These are phyloP conservation scores for Penicillium sp. DNA, from an alignment of 2,329 filamentous ascomycete species.

Conservation along the genomic window DNA sequence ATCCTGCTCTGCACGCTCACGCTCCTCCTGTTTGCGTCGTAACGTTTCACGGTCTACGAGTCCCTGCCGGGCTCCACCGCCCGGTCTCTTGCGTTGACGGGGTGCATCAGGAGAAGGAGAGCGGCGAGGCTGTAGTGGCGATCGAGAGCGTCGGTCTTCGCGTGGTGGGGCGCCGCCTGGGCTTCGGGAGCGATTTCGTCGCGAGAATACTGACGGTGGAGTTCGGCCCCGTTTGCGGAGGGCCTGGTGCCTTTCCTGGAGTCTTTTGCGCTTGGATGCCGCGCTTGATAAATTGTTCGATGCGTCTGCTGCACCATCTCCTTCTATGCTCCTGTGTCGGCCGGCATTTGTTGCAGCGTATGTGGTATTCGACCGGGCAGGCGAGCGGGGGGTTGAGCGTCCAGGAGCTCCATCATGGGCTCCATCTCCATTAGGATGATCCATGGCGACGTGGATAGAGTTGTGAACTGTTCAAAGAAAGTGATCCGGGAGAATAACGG, in stretches of 20 bases:
- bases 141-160: slow-evolving; percentile 39
- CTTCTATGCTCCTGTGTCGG: slow-evolving; percentile 25
- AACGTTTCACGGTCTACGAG: slow-evolving; percentile 39
- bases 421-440: neutral
- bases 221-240: slow-evolving; percentile 35
- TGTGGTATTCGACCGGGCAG: neutral
- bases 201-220: slow-evolving; percentile 41
- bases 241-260: slow-evolving; percentile 41
- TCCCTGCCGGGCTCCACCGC: slow-evolving; percentile 45
- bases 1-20: slow-evolving; percentile 42
- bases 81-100: slow-evolving; percentile 47
- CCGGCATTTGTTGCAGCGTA: neutral
- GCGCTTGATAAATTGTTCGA: slow-evolving; percentile 27
- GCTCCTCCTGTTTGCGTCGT: slow-evolving; percentile 44
- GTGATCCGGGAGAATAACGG: neutral
- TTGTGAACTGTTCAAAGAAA: neutral
- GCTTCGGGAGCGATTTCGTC: slow-evolving; percentile 36
- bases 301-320: slow-evolving; percentile 18
- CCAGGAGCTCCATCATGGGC: neutral
- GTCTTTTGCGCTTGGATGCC: slow-evolving; percentile 38
- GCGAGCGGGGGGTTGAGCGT: neutral
- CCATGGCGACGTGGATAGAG: neutral
- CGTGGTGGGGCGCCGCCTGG: slow-evolving; percentile 18
- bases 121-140: slow-evolving; percentile 42
- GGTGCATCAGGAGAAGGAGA: slow-evolving; percentile 42